These are phyloP conservation scores for Melaleuca alternifolia DNA, from an alignment of 345 rosid genomes.

Conservation along the genomic window DNA sequence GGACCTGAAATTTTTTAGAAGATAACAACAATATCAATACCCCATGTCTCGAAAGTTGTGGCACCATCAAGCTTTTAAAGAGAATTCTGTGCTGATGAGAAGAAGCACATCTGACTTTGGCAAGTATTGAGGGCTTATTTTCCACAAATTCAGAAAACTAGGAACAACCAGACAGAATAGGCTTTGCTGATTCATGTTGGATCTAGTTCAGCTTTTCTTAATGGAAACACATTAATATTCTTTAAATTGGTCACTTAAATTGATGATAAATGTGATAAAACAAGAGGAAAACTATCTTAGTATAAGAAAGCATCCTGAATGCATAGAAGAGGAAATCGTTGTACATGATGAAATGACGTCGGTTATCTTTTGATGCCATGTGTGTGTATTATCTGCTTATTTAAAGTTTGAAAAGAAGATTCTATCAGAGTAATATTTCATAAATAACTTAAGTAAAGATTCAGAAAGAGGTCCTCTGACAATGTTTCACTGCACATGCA, in stretches of 20 bases:
- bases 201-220: not conserved
- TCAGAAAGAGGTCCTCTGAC: not conserved
- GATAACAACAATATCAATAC: not conserved
- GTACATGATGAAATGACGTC: not conserved
- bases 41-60: not conserved
- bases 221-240: not conserved
- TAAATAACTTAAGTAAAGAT: not conserved
- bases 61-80: not conserved
- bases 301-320: not conserved
- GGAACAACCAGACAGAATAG: not conserved
- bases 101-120: not conserved
- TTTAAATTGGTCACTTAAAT: not conserved
- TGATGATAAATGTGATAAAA: not conserved
- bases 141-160: not conserved
- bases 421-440: not conserved
- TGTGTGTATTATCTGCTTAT: not conserved
- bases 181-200: not conserved
- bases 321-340: not conserved
- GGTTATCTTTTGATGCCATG: not conserved
- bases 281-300: not conserved
- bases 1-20: constrained; percentile 43
- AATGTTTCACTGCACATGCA: not conserved
- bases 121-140: not conserved
- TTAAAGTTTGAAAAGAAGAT: not conserved
- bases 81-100: not conserved